A percentile compares a stretch with the other conserved stretches of the same genome.
Evolutionary conservation across 179 eudicot genomes (phyloP).

Genomic region (Spinacia oleracea): DNA sequence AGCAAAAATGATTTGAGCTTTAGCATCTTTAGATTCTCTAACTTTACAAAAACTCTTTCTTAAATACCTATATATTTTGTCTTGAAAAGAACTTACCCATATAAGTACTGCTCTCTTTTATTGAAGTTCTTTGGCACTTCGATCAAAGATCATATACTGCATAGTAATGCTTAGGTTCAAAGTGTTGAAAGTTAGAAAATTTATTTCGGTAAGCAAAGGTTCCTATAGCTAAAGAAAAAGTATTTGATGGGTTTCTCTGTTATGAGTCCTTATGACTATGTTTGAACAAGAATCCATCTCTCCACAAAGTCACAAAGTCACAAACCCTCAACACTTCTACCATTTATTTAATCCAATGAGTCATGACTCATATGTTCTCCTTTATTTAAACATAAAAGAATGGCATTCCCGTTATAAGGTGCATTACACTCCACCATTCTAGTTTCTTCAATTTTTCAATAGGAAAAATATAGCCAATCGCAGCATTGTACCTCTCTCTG

Average conservation of each 20-base stretch:
- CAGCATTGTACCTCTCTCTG: background rate
- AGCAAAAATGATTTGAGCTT: background rate
- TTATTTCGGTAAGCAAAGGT: background rate
- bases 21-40: background rate
- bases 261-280: background rate
- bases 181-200: background rate
- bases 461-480: background rate
- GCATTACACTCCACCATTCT: background rate
- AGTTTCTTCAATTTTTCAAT: background rate
- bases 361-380: background rate
- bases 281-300: background rate
- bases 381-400: background rate
- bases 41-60: too few species aligned
- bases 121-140: background rate
- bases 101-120: background rate
- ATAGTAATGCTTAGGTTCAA: background rate
- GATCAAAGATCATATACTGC: background rate
- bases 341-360: background rate
- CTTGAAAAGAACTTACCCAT: too few species aligned
- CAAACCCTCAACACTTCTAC: background rate
- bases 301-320: too few species aligned
- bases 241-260: background rate
- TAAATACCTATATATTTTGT: background rate
- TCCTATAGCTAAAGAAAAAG: background rate
- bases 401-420: background rate